phyloP scores from a whole-genome alignment of 2,329 filamentous ascomycete species.

The Colletotrichum musae region DNA sequence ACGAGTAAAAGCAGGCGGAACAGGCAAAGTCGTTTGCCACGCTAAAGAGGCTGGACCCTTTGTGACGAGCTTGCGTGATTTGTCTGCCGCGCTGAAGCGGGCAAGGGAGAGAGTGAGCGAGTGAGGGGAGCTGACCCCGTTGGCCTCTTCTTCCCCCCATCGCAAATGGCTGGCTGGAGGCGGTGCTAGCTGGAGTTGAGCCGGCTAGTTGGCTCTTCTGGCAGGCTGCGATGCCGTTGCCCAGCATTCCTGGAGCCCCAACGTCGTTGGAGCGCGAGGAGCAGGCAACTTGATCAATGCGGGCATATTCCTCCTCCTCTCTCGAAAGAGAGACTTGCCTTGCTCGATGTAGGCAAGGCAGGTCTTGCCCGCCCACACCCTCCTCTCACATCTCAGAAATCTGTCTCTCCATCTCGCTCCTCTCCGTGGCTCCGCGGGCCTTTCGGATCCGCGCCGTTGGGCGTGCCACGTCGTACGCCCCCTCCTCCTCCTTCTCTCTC shows the following conservation, averaged over 20 bases:
- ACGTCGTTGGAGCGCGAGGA: neutral
- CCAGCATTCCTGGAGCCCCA: constrained; percentile 20
- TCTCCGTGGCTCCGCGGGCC: constrained; percentile 12
- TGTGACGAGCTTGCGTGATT: constrained; percentile 9
- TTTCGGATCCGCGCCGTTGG: constrained; percentile 31
- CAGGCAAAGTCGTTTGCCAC: constrained; percentile 7
- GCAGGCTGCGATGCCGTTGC: constrained; percentile 16
- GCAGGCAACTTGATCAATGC: neutral
- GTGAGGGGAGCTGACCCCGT: neutral
- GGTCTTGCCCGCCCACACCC: neutral
- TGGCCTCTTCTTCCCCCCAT: neutral
- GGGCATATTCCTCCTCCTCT: neutral
- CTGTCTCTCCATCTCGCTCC: constrained; percentile 5
- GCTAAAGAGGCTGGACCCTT: constrained; percentile 13
- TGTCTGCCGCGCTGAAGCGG: constrained; percentile 9
- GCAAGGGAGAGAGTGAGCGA: constrained; percentile 7
- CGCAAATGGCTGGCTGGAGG: constrained; percentile 20
- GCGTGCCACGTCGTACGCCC: constrained; percentile 13
- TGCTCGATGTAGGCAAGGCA: neutral
- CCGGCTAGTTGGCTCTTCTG: no score
- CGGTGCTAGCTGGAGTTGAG: neutral
- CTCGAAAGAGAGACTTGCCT: neutral
- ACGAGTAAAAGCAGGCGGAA: constrained; percentile 12
- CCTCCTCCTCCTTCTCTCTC: neutral
- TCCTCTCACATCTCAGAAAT: constrained; percentile 20